Conservation (phyloP, 1,139 yeast species). For the Scheffersomyces quercinus region DNA sequence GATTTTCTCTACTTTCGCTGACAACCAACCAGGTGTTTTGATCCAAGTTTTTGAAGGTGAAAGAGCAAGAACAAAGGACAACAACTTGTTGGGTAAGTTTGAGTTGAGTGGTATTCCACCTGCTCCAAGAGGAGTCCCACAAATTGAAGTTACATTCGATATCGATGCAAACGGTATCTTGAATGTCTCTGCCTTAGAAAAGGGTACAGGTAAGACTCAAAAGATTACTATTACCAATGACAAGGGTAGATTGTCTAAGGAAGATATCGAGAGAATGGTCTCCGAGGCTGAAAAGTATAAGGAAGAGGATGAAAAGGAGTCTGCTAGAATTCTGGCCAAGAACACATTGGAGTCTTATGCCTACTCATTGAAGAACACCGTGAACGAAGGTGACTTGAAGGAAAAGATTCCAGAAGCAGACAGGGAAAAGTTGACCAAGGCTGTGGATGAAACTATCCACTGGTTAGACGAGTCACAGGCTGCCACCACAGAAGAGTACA, state of each 20-base stretch:
- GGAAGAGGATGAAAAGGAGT: slow-evolving; percentile 83
- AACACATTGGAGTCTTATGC: slow-evolving; percentile 89
- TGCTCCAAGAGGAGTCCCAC: slow-evolving; percentile 52
- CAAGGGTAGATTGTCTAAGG: slow-evolving; percentile 29
- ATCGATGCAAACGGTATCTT: slow-evolving; percentile 51
- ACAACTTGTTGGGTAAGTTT: slow-evolving; percentile 46
- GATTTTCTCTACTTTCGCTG: slow-evolving; percentile 49
- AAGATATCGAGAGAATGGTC: slow-evolving; percentile 29
- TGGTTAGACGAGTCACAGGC: slow-evolving; percentile 56
- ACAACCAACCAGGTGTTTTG: slow-evolving; percentile 49
- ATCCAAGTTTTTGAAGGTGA: slow-evolving; percentile 51
- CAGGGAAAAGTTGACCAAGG: slow-evolving; percentile 43
- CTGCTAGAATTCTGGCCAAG: slow-evolving; percentile 73
- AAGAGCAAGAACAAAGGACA: slow-evolving; percentile 47
- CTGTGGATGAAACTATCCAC: slow-evolving; percentile 43
- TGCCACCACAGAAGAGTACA: slow-evolving; percentile 55
- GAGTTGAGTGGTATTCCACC: slow-evolving; percentile 51
- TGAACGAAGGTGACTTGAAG: slow-evolving; percentile 49
- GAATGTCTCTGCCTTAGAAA: slow-evolving; percentile 47
- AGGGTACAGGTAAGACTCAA: slow-evolving; percentile 63
- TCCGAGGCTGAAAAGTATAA: slow-evolving; percentile 70
- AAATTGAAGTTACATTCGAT: slow-evolving; percentile 47
- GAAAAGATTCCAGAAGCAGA: slow-evolving; percentile 49
- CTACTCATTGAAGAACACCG: slow-evolving; percentile 69
- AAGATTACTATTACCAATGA: slow-evolving; percentile 71